Percentiles rank a stretch among this genome's conserved stretches.
Evolutionary conservation across 2,329 filamentous ascomycete species (phyloP).

Genomic region (Fusarium lateritium): DNA sequence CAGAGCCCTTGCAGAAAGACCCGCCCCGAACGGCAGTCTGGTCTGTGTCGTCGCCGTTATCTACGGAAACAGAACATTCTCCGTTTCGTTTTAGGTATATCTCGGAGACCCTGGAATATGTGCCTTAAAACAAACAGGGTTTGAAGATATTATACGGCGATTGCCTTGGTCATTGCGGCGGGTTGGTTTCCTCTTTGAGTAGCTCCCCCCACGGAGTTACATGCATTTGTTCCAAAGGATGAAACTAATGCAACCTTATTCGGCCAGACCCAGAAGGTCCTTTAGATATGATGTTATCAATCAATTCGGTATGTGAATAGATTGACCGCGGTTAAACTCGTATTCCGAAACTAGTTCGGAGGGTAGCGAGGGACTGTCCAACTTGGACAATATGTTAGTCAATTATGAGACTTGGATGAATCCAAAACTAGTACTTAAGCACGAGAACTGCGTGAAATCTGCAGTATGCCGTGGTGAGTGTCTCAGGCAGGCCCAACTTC

Average conservation of each 20-base stretch:
- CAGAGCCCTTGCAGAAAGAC: conserved; percentile 5
- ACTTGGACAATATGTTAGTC: neutral
- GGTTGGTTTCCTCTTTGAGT: conserved; percentile 2
- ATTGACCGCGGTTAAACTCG: neutral
- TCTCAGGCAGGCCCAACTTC: neutral
- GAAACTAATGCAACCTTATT: conserved; percentile 31
- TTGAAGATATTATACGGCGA: neutral
- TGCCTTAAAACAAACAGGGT: neutral
- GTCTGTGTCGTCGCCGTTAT: conserved; percentile 7
- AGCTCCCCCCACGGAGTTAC: conserved; percentile 10
- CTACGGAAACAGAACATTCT: conserved; percentile 13
- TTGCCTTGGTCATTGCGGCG: neutral
- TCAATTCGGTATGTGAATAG: neutral
- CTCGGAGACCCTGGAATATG: neutral
- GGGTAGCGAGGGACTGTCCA: conserved; percentile 15
- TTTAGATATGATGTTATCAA: neutral
- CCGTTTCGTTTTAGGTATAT: conserved; percentile 23
- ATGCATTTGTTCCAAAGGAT: conserved; percentile 22
- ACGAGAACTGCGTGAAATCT: neutral
- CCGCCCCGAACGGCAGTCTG: conserved; percentile 17
- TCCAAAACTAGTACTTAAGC: conserved; percentile 4
- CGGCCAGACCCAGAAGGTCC: neutral
- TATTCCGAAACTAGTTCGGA: conserved; percentile 13
- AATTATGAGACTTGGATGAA: neutral
- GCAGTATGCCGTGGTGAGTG: neutral